phyloP scores from a whole-genome alignment of 768 basidiomycete genomes.

The Russula emetica region DNA sequence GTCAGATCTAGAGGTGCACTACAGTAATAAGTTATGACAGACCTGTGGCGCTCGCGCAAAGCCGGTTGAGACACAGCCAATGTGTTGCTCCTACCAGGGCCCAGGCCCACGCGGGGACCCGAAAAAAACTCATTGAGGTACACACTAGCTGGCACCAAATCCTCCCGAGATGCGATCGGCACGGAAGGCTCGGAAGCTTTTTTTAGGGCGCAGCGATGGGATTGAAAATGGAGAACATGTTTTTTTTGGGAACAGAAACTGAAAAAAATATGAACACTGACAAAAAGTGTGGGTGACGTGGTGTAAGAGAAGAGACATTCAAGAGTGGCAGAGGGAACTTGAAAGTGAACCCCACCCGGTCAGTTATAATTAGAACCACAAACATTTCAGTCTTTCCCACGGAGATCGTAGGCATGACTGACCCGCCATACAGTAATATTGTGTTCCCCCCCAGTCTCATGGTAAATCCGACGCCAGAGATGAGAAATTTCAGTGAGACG shows the following conservation, averaged over 20 bases:
- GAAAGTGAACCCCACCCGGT: neutral
- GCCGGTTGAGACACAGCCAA: neutral
- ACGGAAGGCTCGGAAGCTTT: no score
- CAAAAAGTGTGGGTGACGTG: neutral
- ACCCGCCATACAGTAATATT: no score
- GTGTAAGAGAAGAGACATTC: neutral
- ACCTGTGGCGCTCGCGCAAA: conserved; percentile 13
- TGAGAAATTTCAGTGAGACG: no score
- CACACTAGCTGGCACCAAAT: no score
- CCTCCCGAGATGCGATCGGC: neutral
- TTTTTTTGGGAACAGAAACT: neutral
- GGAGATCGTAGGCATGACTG: neutral
- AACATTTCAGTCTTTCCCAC: neutral
- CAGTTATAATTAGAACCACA: neutral
- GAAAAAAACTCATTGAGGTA: neutral
- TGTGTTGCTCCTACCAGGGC: neutral
- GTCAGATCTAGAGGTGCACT: no score
- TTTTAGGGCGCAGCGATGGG: conserved; percentile 6
- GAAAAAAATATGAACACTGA: no score
- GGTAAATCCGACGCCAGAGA: no score
- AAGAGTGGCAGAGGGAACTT: neutral
- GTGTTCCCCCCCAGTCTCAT: neutral
- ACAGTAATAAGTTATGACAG: no score
- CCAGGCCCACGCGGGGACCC: neutral
- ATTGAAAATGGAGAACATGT: conserved; percentile 1